Percentiles rank a stretch among this genome's conserved stretches.
Evolutionary conservation across 1,284 basidiomycete genomes (phyloP).

Genomic region (Malassezia dermatis): DNA sequence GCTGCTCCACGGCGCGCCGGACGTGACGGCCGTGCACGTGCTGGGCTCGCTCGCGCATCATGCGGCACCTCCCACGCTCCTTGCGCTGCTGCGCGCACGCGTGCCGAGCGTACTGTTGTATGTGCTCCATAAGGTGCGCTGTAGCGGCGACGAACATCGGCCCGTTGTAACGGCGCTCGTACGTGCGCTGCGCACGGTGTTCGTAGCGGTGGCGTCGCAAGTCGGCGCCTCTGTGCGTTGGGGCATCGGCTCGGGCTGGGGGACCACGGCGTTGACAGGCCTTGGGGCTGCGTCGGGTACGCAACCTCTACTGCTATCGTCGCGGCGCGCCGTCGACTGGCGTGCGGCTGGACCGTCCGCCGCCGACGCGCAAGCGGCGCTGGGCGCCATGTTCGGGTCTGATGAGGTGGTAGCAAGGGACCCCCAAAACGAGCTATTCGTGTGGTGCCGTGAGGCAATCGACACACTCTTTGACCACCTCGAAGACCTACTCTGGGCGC

Average conservation of each 20-base stretch:
- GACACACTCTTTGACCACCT: background rate
- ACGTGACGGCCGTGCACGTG: slow-evolving; percentile 17
- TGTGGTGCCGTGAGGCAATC: background rate
- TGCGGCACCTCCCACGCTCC: slow-evolving; percentile 17
- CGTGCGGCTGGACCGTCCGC: slow-evolving; percentile 2
- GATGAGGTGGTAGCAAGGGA: background rate
- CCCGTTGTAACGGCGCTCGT: slow-evolving; percentile 23
- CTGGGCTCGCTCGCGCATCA: slow-evolving; percentile 22
- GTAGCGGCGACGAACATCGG: background rate
- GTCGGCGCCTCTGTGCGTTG: slow-evolving; percentile 31
- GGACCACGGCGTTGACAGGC: slow-evolving; percentile 6
- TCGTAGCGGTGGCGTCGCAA: slow-evolving; percentile 33
- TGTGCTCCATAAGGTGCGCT: background rate
- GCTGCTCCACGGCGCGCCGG: background rate
- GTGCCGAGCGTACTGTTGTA: slow-evolving; percentile 1
- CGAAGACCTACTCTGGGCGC: background rate
- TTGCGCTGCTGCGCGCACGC: slow-evolving; percentile 15
- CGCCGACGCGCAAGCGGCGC: background rate
- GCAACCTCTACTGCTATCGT: background rate
- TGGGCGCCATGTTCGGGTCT: background rate
- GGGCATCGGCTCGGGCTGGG: slow-evolving; percentile 35
- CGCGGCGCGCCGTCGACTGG: background rate
- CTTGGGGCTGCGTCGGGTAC: background rate
- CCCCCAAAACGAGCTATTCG: background rate
- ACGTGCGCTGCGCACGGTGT: slow-evolving; percentile 29